Percentiles rank a stretch among this genome's conserved stretches.
phyloP scores from a whole-genome alignment of 2,329 filamentous ascomycete genomes.

The Aspergillus sp. region DNA sequence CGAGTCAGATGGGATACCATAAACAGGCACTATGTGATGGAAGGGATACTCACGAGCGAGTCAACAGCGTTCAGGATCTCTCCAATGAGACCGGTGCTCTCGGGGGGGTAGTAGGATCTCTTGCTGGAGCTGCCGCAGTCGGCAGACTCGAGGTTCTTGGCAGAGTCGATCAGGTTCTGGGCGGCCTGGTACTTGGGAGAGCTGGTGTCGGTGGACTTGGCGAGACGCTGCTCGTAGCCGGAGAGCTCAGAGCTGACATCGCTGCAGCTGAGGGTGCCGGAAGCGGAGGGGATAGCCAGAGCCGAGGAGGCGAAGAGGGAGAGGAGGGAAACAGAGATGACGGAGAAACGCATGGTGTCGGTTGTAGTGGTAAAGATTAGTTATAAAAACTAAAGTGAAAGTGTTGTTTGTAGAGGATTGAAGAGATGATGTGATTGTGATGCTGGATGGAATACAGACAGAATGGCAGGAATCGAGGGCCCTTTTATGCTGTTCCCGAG shows the following conservation, averaged over 20 bases:
- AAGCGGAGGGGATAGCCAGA: not conserved
- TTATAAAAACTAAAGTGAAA: not conserved
- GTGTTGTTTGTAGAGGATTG: not conserved
- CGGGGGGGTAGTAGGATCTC: not conserved
- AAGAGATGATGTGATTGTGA: not conserved
- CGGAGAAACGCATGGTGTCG: slow-evolving; percentile 2
- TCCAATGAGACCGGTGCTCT: not conserved
- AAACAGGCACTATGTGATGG: not conserved
- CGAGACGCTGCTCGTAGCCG: not conserved
- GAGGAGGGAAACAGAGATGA: not conserved
- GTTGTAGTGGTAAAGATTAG: not conserved
- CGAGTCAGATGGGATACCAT: not conserved
- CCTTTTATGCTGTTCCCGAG: not conserved
- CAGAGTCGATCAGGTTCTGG: not conserved
- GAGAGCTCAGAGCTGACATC: not conserved
- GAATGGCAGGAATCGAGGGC: not conserved
- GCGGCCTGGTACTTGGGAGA: not conserved
- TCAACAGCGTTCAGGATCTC: too few relatives aligned
- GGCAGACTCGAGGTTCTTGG: not conserved
- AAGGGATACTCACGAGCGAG: too few relatives aligned
- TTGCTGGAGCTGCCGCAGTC: not conserved
- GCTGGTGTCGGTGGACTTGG: not conserved
- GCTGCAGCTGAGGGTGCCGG: not conserved
- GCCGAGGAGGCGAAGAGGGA: not conserved
- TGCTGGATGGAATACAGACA: not conserved